Evolutionary conservation across 2,329 filamentous ascomycete species (phyloP).

Genomic region (Ophiocordyceps camponoti-floridani): DNA sequence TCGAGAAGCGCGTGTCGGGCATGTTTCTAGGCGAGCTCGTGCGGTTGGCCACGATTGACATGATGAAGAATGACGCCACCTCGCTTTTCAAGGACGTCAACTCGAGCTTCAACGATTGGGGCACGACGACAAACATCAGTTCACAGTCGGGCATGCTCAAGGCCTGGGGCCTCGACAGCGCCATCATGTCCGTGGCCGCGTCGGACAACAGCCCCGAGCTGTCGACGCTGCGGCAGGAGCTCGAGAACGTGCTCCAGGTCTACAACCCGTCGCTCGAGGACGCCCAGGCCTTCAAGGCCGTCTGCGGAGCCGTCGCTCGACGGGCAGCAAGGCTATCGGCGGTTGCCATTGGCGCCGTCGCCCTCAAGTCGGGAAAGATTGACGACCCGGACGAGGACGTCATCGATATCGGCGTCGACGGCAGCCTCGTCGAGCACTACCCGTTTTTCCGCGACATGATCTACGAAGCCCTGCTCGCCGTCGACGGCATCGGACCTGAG

Average conservation of each 20-base stretch:
- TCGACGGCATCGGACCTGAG: conserved; percentile 57
- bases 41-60: conserved; percentile 53
- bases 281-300: conserved; percentile 69
- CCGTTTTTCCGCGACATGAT: conserved; percentile 82
- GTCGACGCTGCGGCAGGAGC: conserved; percentile 54
- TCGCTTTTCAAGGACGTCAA: conserved; percentile 63
- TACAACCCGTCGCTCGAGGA: conserved; percentile 65
- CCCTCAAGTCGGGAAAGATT: conserved; percentile 64
- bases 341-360: conserved; percentile 70
- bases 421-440: conserved; percentile 88
- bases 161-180: conserved; percentile 81
- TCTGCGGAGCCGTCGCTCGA: conserved; percentile 69
- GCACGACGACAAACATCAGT: conserved; percentile 51
- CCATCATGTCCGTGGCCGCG: conserved; percentile 74
- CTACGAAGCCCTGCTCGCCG: conserved; percentile 58
- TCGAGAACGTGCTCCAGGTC: conserved; percentile 62
- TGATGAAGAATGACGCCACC: conserved; percentile 49
- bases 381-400: conserved; percentile 46
- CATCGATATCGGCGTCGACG: conserved; percentile 83
- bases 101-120: conserved; percentile 51
- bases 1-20: conserved; percentile 93
- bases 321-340: conserved; percentile 78
- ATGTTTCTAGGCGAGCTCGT: conserved; percentile 97
- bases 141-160: conserved; percentile 50
- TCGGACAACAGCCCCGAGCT: conserved; percentile 60